Percentiles rank a stretch among this genome's conserved stretches.
These are phyloP conservation scores for Ogataea salicorniae DNA, from an alignment of 805 yeast genomes.

Conservation along the genomic window DNA sequence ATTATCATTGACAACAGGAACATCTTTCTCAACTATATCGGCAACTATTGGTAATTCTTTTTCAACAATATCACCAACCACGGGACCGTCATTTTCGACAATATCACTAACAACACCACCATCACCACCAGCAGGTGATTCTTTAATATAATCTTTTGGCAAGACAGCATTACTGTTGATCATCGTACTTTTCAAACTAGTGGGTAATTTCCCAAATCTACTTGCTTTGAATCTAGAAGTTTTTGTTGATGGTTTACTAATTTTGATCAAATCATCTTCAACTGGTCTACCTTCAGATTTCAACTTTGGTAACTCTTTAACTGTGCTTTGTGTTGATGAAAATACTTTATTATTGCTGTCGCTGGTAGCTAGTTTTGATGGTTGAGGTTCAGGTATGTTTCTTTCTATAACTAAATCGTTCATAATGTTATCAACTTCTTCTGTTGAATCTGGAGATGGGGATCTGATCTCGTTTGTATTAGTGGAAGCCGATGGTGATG, in stretches of 20 bases:
- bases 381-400: not conserved
- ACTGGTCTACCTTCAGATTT: conserved; percentile 1
- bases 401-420: conserved; percentile 15
- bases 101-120: not conserved
- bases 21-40: no score
- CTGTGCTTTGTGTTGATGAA: not conserved
- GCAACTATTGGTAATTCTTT: no score
- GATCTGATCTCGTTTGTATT: not conserved
- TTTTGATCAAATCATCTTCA: conserved; percentile 8
- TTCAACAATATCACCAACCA: no score
- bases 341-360: not conserved
- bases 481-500: conserved; percentile 1
- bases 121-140: not conserved
- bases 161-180: conserved; percentile 3
- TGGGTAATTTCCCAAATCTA: conserved; percentile 18
- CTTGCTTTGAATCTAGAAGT: conserved; percentile 7
- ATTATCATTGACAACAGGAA: no score
- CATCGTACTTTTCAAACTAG: conserved; percentile 15
- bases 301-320: conserved; percentile 7
- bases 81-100: not conserved
- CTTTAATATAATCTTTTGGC: not conserved
- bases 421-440: conserved; percentile 8
- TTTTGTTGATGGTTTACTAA: conserved; percentile 2
- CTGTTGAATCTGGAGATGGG: conserved; percentile 10
- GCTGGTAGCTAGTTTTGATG: not conserved